Evolutionary conservation across 345 rosid species (phyloP).

Genomic region (Salix viminalis): DNA sequence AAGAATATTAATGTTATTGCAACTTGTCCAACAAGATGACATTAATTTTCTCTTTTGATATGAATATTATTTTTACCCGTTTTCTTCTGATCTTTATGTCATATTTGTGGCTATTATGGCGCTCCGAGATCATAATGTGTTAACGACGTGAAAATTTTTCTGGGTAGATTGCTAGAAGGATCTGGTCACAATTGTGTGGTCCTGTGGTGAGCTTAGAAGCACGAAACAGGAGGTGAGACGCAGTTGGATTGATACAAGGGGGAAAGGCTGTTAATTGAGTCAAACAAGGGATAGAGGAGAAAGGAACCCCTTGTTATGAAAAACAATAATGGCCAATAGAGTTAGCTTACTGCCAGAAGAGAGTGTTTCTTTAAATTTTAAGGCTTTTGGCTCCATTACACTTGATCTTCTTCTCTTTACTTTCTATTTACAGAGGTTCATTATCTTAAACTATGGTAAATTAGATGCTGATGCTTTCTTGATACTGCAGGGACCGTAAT

Average conservation of each 20-base stretch:
- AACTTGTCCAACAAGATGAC: not conserved
- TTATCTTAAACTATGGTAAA: not conserved
- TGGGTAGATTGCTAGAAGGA: not conserved
- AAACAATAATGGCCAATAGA: not conserved
- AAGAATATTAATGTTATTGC: not conserved
- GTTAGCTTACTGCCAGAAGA: not conserved
- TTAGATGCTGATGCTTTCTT: constrained; percentile 4
- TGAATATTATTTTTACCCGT: not conserved
- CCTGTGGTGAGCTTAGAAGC: not conserved
- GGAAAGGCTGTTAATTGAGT: not conserved
- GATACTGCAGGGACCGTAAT: constrained; percentile 19
- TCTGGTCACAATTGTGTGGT: not conserved
- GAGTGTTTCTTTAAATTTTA: not conserved
- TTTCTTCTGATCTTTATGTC: not conserved
- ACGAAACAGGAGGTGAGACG: not conserved
- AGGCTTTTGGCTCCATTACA: not conserved
- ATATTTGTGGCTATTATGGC: not conserved
- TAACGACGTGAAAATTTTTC: not conserved
- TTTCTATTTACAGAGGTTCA: not conserved
- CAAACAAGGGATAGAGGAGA: not conserved
- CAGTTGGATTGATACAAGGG: not conserved
- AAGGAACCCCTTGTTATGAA: not conserved
- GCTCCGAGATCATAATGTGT: not conserved
- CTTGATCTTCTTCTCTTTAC: not conserved
- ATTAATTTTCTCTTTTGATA: not conserved